Base-by-base conservation (phyloP, 148 eudicot genomes). In the Vaccinium darrowii region DNA sequence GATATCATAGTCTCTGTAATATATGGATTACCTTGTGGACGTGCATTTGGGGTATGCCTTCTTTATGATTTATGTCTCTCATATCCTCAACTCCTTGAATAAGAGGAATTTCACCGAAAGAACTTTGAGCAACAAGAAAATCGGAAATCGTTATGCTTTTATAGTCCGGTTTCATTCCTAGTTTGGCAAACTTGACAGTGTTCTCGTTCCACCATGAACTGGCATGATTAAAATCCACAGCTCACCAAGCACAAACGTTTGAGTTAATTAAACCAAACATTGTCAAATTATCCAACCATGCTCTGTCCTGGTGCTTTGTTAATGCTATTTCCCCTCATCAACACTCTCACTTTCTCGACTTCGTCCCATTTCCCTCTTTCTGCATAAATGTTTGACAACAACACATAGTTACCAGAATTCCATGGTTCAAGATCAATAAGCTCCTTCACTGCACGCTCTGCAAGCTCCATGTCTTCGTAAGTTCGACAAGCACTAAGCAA, bases 391-490 rank as follows among this genome's bases (percentile, higher is more conserved):
- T 91, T 91, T 6, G 93, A 88, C 82, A 91, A 79, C 50, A 90
- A 9, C 47, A 90, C 88, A 54, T 91, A 91, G 81, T 91, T 91
- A 52, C 93, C 93, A 8, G 93, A 91, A 50, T 91, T 91, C 88
- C 90, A 78, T 7, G 93, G 93, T 76, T 91, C 93, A 19, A 91
- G 81, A 47, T 78, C 62, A 50, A 91, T 88, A 27, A 91, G 90
- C 89, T 90, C 92, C 71, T 90, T 88, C 4, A 84, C 84, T 60
- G 89, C 92, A 53, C 69, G 27, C 82, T 91, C 93, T 63, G 92
- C 93, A 56, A 91, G 88, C 71, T 86, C 86, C 75, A 81, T 85
- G 80, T 90, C 88, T 81, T 88, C 85, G 49, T 84, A 82, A 67
- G 85, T 90, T 50, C 91, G 90, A 7, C 91, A 88, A n/a, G 93